Conservation (phyloP, 768 basidiomycete species). For the Mycena polygramma region DNA sequence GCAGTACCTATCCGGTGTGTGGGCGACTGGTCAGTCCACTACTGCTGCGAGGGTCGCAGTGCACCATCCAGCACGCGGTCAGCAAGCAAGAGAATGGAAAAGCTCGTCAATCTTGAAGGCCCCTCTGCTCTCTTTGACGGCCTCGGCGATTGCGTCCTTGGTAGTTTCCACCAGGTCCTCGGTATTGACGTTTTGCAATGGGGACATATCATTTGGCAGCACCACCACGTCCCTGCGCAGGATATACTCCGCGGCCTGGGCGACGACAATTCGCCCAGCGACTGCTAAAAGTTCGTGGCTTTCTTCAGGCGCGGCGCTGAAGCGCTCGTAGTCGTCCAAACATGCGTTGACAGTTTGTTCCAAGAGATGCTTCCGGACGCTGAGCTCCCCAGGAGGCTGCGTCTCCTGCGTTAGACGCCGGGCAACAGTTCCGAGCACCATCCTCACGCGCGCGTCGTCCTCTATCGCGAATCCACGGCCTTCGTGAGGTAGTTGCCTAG, state of each 20-base stretch:
- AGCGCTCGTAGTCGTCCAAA: constrained; percentile 66
- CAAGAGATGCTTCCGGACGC: constrained; percentile 86
- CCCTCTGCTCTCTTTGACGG: constrained; percentile 78
- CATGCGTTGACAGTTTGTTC: constrained; percentile 76
- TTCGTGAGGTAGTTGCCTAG: too few species aligned
- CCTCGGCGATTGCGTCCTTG: constrained; percentile 81
- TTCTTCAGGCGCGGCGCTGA: constrained; percentile 58
- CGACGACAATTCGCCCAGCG: constrained; percentile 85
- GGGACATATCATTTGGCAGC: constrained; percentile 54
- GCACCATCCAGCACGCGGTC: constrained; percentile 34
- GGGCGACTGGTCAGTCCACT: too few species aligned
- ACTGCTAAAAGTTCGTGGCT: constrained; percentile 75
- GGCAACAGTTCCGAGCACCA: constrained; percentile 81
- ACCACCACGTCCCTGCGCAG: constrained; percentile 53
- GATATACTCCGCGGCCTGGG: constrained; percentile 82
- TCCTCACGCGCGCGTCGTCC: constrained; percentile 79
- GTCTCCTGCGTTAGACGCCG: constrained; percentile 83
- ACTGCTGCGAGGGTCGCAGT: constrained; percentile 11
- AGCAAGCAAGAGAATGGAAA: constrained; percentile 38
- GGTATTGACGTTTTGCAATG: constrained; percentile 64
- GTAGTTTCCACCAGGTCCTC: constrained; percentile 66
- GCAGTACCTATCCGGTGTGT: constrained; percentile 37
- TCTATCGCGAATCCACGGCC: neutral
- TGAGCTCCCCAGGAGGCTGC: constrained; percentile 78
- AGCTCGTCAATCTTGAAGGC: constrained; percentile 38